Conservation (phyloP, 2,329 filamentous ascomycete species). For the Pseudocercospora fijiensis region DNA sequence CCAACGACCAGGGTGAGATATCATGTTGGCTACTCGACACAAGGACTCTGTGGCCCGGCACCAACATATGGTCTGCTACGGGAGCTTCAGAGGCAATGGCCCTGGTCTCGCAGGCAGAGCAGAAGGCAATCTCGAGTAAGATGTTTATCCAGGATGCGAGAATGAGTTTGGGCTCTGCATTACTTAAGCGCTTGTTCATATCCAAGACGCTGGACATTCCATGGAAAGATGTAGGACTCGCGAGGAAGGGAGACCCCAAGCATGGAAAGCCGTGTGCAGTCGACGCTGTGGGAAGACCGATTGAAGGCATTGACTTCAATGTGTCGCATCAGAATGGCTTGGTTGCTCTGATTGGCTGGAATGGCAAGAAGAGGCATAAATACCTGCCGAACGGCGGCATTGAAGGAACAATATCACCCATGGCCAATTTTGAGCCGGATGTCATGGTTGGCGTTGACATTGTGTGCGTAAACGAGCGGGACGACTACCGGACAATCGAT, state of each 20-base stretch:
- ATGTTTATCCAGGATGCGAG: slow-evolving; percentile 61
- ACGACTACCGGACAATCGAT: slow-evolving; percentile 60
- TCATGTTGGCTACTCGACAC: slow-evolving; percentile 54
- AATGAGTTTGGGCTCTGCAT: slow-evolving; percentile 68
- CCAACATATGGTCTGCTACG: slow-evolving; percentile 44
- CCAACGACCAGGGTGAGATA: slow-evolving; percentile 32
- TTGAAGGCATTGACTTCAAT: slow-evolving; percentile 64
- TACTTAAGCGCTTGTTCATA: slow-evolving; percentile 72
- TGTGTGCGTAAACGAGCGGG: slow-evolving; percentile 71
- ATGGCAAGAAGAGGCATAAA: slow-evolving; percentile 32
- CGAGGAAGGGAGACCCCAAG: slow-evolving; percentile 53
- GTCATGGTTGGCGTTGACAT: slow-evolving; percentile 69
- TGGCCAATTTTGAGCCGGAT: slow-evolving; percentile 29
- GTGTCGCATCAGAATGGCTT: slow-evolving; percentile 76
- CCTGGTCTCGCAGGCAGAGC: slow-evolving; percentile 54
- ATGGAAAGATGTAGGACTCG: slow-evolving; percentile 60
- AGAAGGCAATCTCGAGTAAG: slow-evolving; percentile 57
- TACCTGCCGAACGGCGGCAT: slow-evolving; percentile 33
- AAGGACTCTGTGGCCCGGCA: slow-evolving; percentile 48
- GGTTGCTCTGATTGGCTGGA: slow-evolving; percentile 63
- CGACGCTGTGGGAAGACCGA: slow-evolving; percentile 41
- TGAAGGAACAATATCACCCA: slow-evolving; percentile 31
- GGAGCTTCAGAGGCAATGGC: slow-evolving; percentile 45
- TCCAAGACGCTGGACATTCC: slow-evolving; percentile 57
- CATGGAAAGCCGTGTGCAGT: slow-evolving; percentile 55